Percentiles rank a stretch among this genome's conserved stretches.
These are phyloP conservation scores for Platanthera zijinensis DNA, from an alignment of 106 monocot genomes.

Conservation along the genomic window DNA sequence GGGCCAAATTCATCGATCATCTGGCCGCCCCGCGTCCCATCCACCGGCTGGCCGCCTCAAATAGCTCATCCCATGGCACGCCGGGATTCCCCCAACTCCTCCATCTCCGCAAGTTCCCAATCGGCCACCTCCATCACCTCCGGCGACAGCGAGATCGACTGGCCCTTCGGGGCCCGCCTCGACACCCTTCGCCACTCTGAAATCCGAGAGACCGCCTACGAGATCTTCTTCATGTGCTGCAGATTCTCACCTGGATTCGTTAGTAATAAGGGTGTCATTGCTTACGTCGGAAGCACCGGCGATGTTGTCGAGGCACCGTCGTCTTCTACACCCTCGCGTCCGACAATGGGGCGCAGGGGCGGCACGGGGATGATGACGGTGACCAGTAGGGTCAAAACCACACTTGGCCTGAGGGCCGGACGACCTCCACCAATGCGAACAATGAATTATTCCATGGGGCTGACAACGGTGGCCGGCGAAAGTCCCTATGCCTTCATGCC, in stretches of 20 bases:
- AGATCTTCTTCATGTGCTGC: slow-evolving; percentile 79
- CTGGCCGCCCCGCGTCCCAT: neutral
- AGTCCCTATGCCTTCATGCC: neutral
- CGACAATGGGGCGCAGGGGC: neutral
- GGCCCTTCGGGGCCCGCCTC: slow-evolving; percentile 66
- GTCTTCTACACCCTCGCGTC: neutral
- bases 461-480: neutral
- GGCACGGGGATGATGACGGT: slow-evolving; percentile 36
- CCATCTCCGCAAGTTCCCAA: slow-evolving; percentile 6
- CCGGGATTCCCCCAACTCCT: slow-evolving; percentile 8
- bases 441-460: slow-evolving; percentile 12
- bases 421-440: slow-evolving; percentile 26
- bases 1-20: neutral
- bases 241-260: slow-evolving; percentile 53
- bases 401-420: slow-evolving; percentile 39
- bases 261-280: neutral
- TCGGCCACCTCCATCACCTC: slow-evolving; percentile 2
- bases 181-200: slow-evolving; percentile 48
- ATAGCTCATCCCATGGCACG: neutral
- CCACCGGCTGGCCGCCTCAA: neutral
- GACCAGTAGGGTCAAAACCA: slow-evolving; percentile 38
- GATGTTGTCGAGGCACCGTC: slow-evolving; percentile 1
- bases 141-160: slow-evolving; percentile 35
- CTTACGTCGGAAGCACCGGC: neutral
- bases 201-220: slow-evolving; percentile 78